Base-by-base conservation (phyloP, 1,284 basidiomycete species). In the Sphaerobolus stellatus region DNA sequence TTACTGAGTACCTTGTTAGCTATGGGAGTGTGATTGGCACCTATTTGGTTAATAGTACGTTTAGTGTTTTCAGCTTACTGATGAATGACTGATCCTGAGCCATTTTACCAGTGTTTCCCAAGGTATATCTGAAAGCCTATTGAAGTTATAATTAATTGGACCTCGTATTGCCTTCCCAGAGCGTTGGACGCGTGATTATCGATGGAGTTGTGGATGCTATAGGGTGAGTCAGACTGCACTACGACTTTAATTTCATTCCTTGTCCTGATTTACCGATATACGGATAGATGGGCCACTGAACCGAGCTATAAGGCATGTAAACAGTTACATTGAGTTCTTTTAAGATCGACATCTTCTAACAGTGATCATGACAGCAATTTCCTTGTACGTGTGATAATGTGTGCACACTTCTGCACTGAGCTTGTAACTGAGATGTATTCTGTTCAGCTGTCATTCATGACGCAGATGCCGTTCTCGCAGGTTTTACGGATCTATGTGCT, bases 11-110 rank as follows among this genome's bases (percentile, higher is more conserved):
- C 9, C 14, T n/a, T 18, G 8, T 25, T 41, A 61, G 60, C 13
- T 61, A 61, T 41, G 60, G 60, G 27, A 58, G 59, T 4, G 34
- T 61, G 2, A 54, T 61, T 18, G 56, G 56, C 5, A 54, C 34
- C 27, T 55, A 58, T 30, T 52, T 58, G 14, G 36, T 52, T 8
- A 58, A 58, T 29, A 52, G 57, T 58, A 50, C 8, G 52, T 29
- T 28, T 47, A 16, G 11, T 29, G 1, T 18, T 34, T 34, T 38
- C 34, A 8, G 9, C 34, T 18, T 27, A n/a, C 18, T 22, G 9
- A 4, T 43, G 41, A 43, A 36, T 36, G 33, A 36, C 18, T 36
- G 33, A 11, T 36, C 18, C 18, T 11, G 33, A 36, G 33, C 18
- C 33, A 18, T 43, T 6, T 43, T 2, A 24, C 2, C 20, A 51